Evolutionary conservation across 495 filamentous ascomycete species (phyloP).

Genomic region (Neohortaea acidophila): DNA sequence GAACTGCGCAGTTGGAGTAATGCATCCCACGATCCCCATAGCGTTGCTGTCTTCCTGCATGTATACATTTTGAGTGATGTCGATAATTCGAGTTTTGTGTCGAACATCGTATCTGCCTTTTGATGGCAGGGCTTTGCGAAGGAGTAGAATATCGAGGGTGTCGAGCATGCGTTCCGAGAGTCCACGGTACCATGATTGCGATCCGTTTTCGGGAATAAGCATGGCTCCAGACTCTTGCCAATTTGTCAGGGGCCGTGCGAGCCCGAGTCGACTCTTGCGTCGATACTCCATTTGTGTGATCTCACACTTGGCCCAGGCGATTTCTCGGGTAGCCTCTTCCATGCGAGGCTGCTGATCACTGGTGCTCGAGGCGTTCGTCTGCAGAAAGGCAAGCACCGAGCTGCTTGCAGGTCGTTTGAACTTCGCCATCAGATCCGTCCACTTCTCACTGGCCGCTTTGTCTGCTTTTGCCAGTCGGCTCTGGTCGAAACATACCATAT

Average conservation of each 20-base stretch:
- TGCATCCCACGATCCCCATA: constrained; percentile 48
- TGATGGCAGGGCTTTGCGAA: constrained; percentile 28
- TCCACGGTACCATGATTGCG: constrained; percentile 32
- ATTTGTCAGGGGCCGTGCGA: constrained; percentile 38
- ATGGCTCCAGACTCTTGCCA: constrained; percentile 40
- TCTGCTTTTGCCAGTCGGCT: constrained; percentile 17
- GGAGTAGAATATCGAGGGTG: constrained; percentile 47
- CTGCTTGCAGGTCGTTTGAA: constrained; percentile 47
- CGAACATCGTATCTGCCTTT: constrained; percentile 38
- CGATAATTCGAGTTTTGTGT: constrained; percentile 49
- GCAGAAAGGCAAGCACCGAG: constrained; percentile 47
- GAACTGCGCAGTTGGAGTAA: constrained; percentile 53
- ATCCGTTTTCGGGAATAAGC: constrained; percentile 40
- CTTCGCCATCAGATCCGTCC: constrained; percentile 27
- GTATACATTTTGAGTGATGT: constrained; percentile 67
- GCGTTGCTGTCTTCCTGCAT: constrained; percentile 35
- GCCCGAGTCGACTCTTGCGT: constrained; percentile 31
- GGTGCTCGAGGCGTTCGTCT: constrained; percentile 38
- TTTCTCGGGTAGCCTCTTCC: constrained; percentile 20
- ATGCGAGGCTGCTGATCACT: constrained; percentile 25
- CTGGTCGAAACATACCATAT: constrained; percentile 49
- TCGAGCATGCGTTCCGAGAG: constrained; percentile 48
- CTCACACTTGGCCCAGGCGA: constrained; percentile 44
- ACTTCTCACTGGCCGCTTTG: constrained; percentile 19
- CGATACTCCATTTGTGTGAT: constrained; percentile 41